Percentiles rank a stretch among this genome's conserved stretches.
phyloP scores from a whole-genome alignment of 192 early-diverging fungal species.

The Podila epicladia region DNA sequence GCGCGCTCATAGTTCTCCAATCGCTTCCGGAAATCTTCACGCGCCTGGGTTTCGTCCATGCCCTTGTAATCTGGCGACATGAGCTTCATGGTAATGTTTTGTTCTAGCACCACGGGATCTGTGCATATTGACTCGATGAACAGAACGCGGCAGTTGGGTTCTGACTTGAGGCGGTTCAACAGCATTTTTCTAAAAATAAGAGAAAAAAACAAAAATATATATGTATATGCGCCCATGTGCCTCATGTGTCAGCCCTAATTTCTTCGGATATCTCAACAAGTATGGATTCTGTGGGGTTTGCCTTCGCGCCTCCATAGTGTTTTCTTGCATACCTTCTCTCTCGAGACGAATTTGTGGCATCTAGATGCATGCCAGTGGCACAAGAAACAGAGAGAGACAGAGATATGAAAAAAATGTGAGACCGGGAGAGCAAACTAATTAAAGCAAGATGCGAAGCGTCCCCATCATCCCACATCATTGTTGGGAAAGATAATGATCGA shows the following conservation, averaged over 20 bases:
- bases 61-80: constrained; percentile 94
- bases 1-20: constrained; percentile 93
- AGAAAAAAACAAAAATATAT: constrained; percentile 52
- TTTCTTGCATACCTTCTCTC: constrained; percentile 70
- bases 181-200: constrained; percentile 55
- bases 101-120: constrained; percentile 59
- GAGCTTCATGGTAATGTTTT: constrained; percentile 74
- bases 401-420: constrained; percentile 1
- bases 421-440: neutral
- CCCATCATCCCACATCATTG: no score
- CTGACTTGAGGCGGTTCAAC: constrained; percentile 64
- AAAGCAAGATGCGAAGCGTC: neutral
- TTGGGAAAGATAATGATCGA: neutral
- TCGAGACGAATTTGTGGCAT: constrained; percentile 96
- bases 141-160: constrained; percentile 74
- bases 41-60: constrained; percentile 82
- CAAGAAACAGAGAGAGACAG: constrained; percentile 3
- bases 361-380: constrained; percentile 55
- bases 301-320: constrained; percentile 22
- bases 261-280: no score
- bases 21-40: constrained; percentile 86
- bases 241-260: neutral
- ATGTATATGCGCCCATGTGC: neutral
- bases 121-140: constrained; percentile 92
- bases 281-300: neutral